phyloP scores from a whole-genome alignment of 2,329 filamentous ascomycete genomes.

The Neonectria ditissima region DNA sequence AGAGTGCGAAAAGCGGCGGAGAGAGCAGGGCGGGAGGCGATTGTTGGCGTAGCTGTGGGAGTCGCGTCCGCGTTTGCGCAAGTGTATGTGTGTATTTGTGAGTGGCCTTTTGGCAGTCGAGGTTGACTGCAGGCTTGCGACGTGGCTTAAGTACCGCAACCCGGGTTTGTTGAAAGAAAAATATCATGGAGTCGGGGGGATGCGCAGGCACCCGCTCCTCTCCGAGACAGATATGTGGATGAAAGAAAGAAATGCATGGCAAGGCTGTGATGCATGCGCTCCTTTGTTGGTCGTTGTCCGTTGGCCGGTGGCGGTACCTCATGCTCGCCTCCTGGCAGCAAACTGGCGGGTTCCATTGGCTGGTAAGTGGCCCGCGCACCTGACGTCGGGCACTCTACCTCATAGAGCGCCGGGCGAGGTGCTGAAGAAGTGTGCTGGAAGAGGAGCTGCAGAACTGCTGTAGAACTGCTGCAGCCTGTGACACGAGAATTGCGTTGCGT shows the following conservation, averaged over 20 bases:
- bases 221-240: slow-evolving; percentile 10
- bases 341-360: slow-evolving; percentile 3
- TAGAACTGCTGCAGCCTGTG: neutral
- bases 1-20: slow-evolving; percentile 11
- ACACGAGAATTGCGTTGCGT: neutral
- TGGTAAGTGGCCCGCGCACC: slow-evolving; percentile 37
- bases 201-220: slow-evolving; percentile 13
- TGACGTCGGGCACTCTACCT: slow-evolving; percentile 11
- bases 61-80: neutral
- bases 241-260: slow-evolving; percentile 30
- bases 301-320: slow-evolving; percentile 17
- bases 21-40: slow-evolving; percentile 9
- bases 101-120: neutral
- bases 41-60: neutral
- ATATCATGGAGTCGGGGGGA: slow-evolving; percentile 15
- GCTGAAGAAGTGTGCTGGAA: neutral
- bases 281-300: slow-evolving; percentile 21
- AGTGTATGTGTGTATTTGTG: neutral
- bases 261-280: slow-evolving; percentile 32
- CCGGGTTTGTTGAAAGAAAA: neutral
- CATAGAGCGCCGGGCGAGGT: slow-evolving; percentile 11
- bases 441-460: neutral
- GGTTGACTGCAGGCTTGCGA: neutral
- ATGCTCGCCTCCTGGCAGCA: slow-evolving; percentile 28
- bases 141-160: neutral